Evolutionary conservation across 805 yeast genomes (phyloP), one percentile per base, ranked within the genome.

Genomic region (Saccharomycopsis lassenensis): DNA sequence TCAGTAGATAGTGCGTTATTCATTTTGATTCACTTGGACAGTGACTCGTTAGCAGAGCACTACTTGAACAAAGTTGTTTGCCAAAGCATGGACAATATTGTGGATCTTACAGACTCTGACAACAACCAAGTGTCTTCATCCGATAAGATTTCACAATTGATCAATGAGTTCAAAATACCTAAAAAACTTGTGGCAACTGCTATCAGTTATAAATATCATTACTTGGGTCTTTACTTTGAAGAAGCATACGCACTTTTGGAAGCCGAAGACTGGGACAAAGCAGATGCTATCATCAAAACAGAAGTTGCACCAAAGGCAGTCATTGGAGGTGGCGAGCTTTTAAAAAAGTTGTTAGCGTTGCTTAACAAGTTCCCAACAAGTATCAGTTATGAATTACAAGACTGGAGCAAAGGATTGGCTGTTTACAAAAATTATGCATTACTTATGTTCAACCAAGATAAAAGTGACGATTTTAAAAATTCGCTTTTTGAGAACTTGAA

Each of bases 241-340:
- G 85, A 84, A 46, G 74, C 77, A 1, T 61, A 65, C 31, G 71
- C 77, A 20, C 65, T 79, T 31, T 56, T 84, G 1, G 64, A 62
- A 8, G 94, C 94, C 0, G 62, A 60, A 7, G 53, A 67, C 33
- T 71, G 70, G 60, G 61, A 56, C 0, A 74, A 71, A 26, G 94
- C 95, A 0, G 91, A 83, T 48, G 51, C 57, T 2, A 57, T 72
- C 1, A 56, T 83, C 3, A 47, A 76, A 6, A 50, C 59, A 1
- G 52, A 63, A 3, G 78, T 85, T 21, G 97, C 89, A 0, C 97
- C 97, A 6, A 53, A 56, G 10, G 69, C 77, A 3, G 71, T 87
- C 1, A 67, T 77, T 11, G 62, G 69, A n/a, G 66, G 69, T 38
- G 57, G 55, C 1, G 38, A 49, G 4, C 43, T 46, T 27, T 36